These are phyloP conservation scores for Punctularia strigosozonata DNA, from an alignment of 768 basidiomycete species.

Conservation along the genomic window DNA sequence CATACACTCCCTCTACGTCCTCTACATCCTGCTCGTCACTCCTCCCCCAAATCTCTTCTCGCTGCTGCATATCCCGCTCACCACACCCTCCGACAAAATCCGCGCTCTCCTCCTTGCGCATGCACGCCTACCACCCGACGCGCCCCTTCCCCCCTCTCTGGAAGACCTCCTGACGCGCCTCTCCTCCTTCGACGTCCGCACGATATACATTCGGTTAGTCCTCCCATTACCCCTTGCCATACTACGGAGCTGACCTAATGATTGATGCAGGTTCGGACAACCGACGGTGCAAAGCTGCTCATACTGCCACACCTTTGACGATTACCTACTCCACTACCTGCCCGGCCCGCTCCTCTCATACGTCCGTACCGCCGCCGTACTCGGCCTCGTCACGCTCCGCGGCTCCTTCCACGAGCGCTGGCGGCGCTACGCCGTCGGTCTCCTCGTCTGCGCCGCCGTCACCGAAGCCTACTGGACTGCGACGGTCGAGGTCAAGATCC, in stretches of 20 bases:
- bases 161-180: conserved; percentile 44
- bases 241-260: background rate
- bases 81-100: conserved; percentile 39
- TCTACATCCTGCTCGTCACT: conserved; percentile 31
- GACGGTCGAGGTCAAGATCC: conserved; percentile 35
- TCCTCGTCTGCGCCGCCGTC: conserved; percentile 34
- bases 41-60: conserved; percentile 55
- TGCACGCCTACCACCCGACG: conserved; percentile 19
- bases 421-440: conserved; percentile 34
- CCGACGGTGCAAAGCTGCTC: conserved; percentile 46
- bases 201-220: conserved; percentile 46
- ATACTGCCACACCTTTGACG: conserved; percentile 50
- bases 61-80: conserved; percentile 41
- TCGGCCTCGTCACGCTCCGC: conserved; percentile 35
- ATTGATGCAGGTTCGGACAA: conserved; percentile 50
- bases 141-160: conserved; percentile 30
- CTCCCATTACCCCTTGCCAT: background rate
- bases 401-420: conserved; percentile 29
- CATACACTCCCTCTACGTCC: conserved; percentile 37
- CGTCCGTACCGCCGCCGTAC: conserved; percentile 39
- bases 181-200: conserved; percentile 43
- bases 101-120: conserved; percentile 30
- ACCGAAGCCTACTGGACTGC: conserved; percentile 43
- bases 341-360: conserved; percentile 47
- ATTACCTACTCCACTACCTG: conserved; percentile 48